These are phyloP conservation scores for Pilasporangium apinafurcum DNA, from an alignment of 352 stramenopile species.

Conservation along the genomic window DNA sequence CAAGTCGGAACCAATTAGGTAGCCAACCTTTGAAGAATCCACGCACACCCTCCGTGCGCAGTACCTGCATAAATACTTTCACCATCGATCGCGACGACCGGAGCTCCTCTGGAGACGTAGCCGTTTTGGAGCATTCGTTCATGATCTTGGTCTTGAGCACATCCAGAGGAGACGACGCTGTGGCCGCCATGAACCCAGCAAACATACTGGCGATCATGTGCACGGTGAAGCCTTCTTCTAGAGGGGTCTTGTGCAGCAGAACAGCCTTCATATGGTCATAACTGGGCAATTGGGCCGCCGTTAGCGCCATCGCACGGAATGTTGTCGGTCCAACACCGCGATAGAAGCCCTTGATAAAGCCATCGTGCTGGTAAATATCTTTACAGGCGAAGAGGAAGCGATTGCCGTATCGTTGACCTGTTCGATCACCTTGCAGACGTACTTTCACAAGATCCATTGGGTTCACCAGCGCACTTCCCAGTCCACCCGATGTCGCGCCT, in stretches of 20 bases:
- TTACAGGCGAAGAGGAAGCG: slow-evolving; percentile 54
- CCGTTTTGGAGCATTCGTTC: slow-evolving; percentile 51
- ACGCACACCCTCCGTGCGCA: slow-evolving; percentile 45
- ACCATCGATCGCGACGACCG: slow-evolving; percentile 28
- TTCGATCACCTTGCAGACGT: slow-evolving; percentile 70
- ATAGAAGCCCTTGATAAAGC: slow-evolving; percentile 61
- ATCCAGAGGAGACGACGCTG: slow-evolving; percentile 66
- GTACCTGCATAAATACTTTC: slow-evolving; percentile 41
- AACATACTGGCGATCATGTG: slow-evolving; percentile 72
- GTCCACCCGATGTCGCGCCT: slow-evolving; percentile 46
- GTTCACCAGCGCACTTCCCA: slow-evolving; percentile 67
- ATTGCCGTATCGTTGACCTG: slow-evolving; percentile 50
- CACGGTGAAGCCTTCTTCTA: slow-evolving; percentile 50
- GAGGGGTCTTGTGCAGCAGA: slow-evolving; percentile 36
- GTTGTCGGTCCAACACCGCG: slow-evolving; percentile 61
- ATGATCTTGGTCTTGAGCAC: slow-evolving; percentile 87
- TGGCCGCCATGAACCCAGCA: slow-evolving; percentile 62
- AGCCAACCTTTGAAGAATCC: slow-evolving; percentile 79
- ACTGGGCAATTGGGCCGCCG: slow-evolving; percentile 62
- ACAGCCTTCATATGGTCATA: slow-evolving; percentile 80
- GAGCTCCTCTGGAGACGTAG: slow-evolving; percentile 19
- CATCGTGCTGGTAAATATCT: slow-evolving; percentile 57
- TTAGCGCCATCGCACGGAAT: slow-evolving; percentile 64
- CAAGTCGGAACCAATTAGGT: slow-evolving; percentile 67
- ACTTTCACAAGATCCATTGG: slow-evolving; percentile 78